Base-by-base conservation (phyloP, 2,329 filamentous ascomycete species). In the Botrytis galanthina region DNA sequence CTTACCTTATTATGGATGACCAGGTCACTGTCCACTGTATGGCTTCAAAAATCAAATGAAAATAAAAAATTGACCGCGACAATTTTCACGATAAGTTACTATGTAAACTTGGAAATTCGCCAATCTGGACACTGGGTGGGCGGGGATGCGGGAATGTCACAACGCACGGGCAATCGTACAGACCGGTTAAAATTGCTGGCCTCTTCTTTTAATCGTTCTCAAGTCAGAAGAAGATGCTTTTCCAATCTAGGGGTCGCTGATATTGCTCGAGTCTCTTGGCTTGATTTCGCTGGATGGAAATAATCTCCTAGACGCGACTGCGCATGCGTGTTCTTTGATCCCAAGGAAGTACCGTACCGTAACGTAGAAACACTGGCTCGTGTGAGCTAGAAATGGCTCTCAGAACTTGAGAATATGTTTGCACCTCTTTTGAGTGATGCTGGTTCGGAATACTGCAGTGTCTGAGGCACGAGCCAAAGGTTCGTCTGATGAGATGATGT, bases 391-490 rank as follows among this genome's bases (percentile, higher is more conserved):
- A n/a, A n/a, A 29, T 51, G 18, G 3, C 57, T 68, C 66, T n/a
- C 48, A 57, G 66, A 42, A 68, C 48, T 42, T 57, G 66, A 57
- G 35, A 61, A 68, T 60, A 61, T 57, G 22, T 16, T 32, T 57
- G 39, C 42, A 66, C 22, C 70, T 62, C 10, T 60, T 72, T 54
- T 51, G 64, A 70, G 2, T 72, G 51, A 70, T 66, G 72, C 64
- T 77, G 78, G 77, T 75, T 75, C 44, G 63, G 44, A 20, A 64
- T 73, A 57, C 69, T 79, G 78, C 78, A 79, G 77, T 76, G 73
- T 77, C 75, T 76, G 67, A 77, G 75, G 78, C 79, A 79, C 78
- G 75, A 78, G 76, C 79, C 78, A 79, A 62, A 79, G 74, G 78
- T 80, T 80, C 78, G 78, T 80, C 78, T 73, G 77, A 76, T 76